These are phyloP conservation scores for Fagopyrum homotropicum DNA, from an alignment of 148 eudicot genomes.

Conservation along the genomic window DNA sequence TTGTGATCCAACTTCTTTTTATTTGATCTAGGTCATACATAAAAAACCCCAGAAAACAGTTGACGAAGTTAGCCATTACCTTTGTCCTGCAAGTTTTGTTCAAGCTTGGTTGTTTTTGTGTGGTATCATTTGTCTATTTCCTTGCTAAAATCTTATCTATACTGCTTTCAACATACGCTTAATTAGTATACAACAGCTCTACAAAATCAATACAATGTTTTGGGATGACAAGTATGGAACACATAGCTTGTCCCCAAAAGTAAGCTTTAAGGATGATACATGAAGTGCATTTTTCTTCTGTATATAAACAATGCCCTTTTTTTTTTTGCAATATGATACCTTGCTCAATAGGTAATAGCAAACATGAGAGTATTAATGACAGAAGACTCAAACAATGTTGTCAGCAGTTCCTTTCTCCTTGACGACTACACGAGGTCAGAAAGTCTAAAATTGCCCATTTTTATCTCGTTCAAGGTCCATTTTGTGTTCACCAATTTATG, in stretches of 20 bases:
- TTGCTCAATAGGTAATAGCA: conserved; percentile 54
- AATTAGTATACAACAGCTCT: conserved; percentile 73
- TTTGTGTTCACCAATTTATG: neutral
- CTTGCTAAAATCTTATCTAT: neutral
- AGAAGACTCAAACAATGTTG: conserved; percentile 73
- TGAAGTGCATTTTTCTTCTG: neutral
- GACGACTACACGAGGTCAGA: conserved; percentile 84
- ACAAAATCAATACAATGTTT: conserved; percentile 90
- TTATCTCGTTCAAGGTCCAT: neutral
- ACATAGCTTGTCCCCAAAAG: conserved; percentile 79
- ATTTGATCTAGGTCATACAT: conserved; percentile 61
- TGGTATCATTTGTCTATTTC: neutral
- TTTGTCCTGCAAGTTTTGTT: conserved; percentile 65
- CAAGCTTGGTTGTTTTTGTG: neutral
- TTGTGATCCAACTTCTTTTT: conserved; percentile 8
- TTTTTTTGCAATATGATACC: neutral
- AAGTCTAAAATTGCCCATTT: neutral
- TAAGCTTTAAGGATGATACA: conserved; percentile 28
- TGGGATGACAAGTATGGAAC: conserved; percentile 98
- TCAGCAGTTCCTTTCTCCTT: conserved; percentile 74
- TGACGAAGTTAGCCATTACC: conserved; percentile 88
- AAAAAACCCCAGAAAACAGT: conserved; percentile 81
- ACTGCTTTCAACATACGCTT: conserved; percentile 44
- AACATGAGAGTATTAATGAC: conserved; percentile 79
- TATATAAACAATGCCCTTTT: no score